Base-by-base conservation (phyloP, 2,329 filamentous ascomycete species). In the Paracorniculantispora psalliotae region DNA sequence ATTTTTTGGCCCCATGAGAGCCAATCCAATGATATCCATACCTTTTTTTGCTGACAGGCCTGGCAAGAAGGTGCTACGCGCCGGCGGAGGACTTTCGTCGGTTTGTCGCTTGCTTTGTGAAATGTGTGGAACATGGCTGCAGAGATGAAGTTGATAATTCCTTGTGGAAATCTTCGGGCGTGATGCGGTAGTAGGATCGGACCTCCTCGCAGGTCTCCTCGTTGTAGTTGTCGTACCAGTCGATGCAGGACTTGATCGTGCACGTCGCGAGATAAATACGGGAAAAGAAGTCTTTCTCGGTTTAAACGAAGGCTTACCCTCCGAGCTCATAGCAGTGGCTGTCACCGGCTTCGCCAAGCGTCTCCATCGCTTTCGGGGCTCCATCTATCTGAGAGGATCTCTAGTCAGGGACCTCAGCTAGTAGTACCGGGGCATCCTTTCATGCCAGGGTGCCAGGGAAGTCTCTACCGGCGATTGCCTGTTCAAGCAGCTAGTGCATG, bases 161-260 rank as follows among this genome's bases (percentile, higher is more conserved):
- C n/a, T n/a, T n/a, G n/a, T n/a, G n/a, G n/a, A n/a, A n/a, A 15
- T 59, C 43, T 47, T 63, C 59, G 5, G 62, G 62, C n/a, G 56
- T 48, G 54, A 65, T 62, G 41, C 46, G 53, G 26, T 53, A 61
- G 25, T 51, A 33, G 50, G 57, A 49, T 21, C 61, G 53, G 13
- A 65, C 52, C 10, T 57, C 35, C 30, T 62, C 48, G 59, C 63
- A 65, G 28, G 25, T 44, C 4, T 57, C n/a, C 13, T 61, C 56
- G 17, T 59, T 43, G 35, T 56, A 53, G 53, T 63, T 63, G 44
- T 63, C 53, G 52, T 57, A 60, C 54, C 54, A 63, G 30, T 55
- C 39, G n/a, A 44, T 48, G 43, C 60, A 63, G 5, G n/a, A n/a
- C n/a, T n/a, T n/a, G n/a, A n/a, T n/a, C n/a, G n/a, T n/a, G n/a